phyloP scores from a whole-genome alignment of 2,329 filamentous ascomycete species.

The Raffaelea ambrosiae region DNA sequence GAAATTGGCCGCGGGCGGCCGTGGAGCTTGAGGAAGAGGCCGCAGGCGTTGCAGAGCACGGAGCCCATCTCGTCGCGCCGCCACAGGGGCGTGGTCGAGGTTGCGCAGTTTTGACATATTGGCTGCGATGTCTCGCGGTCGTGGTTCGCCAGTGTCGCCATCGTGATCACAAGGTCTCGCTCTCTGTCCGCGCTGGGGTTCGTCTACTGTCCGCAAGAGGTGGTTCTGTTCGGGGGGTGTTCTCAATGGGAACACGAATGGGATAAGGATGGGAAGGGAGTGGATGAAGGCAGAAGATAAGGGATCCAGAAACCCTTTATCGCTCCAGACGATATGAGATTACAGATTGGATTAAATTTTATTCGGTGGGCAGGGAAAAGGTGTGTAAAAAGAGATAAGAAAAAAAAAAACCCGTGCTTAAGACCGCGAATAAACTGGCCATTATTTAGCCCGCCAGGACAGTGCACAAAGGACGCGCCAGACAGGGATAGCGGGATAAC shows the following conservation, averaged over 20 bases:
- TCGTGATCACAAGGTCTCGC: constrained; percentile 8
- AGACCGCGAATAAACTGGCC: too few species aligned
- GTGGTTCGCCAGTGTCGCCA: constrained; percentile 46
- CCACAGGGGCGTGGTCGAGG: constrained; percentile 94
- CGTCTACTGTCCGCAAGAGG: too few species aligned
- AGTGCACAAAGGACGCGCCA: too few species aligned
- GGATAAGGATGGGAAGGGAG: constrained; percentile 6
- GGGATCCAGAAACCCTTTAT: constrained; percentile 15
- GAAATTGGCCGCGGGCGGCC: constrained; percentile 88
- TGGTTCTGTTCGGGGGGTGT: too few species aligned
- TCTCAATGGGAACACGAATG: constrained; percentile 9
- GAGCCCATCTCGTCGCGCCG: constrained; percentile 92
- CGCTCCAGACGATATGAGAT: constrained; percentile 15
- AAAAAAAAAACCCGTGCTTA: not conserved
- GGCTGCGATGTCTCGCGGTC: constrained; percentile 67
- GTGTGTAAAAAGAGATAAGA: constrained; percentile 13
- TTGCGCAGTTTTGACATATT: constrained; percentile 92
- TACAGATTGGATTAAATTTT: constrained; percentile 11
- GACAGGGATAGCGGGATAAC: too few species aligned
- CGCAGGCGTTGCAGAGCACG: constrained; percentile 97
- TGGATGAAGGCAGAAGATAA: constrained; percentile 14
- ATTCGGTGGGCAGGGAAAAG: constrained; percentile 9
- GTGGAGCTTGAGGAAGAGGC: constrained; percentile 94
- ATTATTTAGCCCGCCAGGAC: too few species aligned
- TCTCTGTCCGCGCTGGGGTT: not conserved